phyloP scores from a whole-genome alignment of 768 basidiomycete species.

The Vararia minispora region DNA sequence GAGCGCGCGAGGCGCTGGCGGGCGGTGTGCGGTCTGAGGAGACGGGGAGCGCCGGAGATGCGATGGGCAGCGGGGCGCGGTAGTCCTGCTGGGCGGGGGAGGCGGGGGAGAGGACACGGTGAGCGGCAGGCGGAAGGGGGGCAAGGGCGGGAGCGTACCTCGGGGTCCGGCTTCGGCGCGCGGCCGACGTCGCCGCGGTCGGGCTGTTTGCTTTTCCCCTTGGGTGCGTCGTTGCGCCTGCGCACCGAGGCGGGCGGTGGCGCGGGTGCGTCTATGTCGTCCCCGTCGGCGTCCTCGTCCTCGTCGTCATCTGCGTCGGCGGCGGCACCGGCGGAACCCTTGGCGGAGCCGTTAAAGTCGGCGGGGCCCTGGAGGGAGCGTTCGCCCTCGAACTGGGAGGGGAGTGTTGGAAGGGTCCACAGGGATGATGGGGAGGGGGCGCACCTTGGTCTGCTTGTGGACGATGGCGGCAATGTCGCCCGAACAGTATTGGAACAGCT shows the following conservation, averaged over 20 bases:
- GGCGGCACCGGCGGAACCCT: slow-evolving; percentile 14
- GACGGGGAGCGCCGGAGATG: slow-evolving; percentile 16
- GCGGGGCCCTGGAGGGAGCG: slow-evolving; percentile 35
- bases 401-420: slow-evolving; percentile 1
- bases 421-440: slow-evolving; percentile 6
- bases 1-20: background rate
- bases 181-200: slow-evolving; percentile 8
- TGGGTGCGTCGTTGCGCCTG: slow-evolving; percentile 11
- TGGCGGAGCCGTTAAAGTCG: slow-evolving; percentile 32
- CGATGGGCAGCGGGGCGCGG: slow-evolving; percentile 12
- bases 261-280: slow-evolving; percentile 10
- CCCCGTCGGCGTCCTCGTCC: slow-evolving; percentile 21
- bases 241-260: background rate
- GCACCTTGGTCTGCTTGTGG: slow-evolving; percentile 49
- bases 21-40: slow-evolving; percentile 19
- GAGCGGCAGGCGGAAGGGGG: background rate
- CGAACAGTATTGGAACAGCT: slow-evolving; percentile 77
- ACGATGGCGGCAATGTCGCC: slow-evolving; percentile 59
- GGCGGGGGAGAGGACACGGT: background rate
- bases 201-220: slow-evolving; percentile 9
- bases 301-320: slow-evolving; percentile 28
- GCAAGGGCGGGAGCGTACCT: slow-evolving; percentile 9
- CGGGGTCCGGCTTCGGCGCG: slow-evolving; percentile 9
- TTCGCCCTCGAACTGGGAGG: slow-evolving; percentile 37
- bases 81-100: slow-evolving; percentile 15